Conservation (phyloP, 148 eudicot species). For the Vaccinium corymbosum region DNA sequence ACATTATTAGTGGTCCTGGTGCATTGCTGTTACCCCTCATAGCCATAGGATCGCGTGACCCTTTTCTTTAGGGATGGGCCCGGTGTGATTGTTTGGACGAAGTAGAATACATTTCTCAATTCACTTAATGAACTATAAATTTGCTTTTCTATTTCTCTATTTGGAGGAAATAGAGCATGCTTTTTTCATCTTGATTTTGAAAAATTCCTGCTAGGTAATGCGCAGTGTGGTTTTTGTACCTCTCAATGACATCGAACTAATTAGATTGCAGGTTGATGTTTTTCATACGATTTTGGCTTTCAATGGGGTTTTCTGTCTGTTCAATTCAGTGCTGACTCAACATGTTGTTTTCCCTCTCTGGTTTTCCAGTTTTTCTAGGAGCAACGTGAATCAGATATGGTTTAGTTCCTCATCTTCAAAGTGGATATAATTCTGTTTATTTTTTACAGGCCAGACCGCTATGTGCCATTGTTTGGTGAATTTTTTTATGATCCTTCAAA, state of each 20-base stretch:
- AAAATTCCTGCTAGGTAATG: neutral
- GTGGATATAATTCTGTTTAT: neutral
- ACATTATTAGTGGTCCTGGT: neutral
- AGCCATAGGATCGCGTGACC: neutral
- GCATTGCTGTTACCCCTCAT: neutral
- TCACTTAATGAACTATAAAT: neutral
- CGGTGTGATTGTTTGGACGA: neutral
- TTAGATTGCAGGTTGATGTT: neutral
- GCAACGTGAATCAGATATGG: constrained; percentile 1
- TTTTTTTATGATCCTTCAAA: constrained; percentile 65
- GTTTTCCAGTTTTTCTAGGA: neutral
- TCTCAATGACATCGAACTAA: neutral
- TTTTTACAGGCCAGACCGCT: constrained; percentile 84
- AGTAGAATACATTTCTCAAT: neutral
- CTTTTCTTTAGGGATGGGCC: neutral
- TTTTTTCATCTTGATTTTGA: neutral
- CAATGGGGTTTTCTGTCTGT: neutral
- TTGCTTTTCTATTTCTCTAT: neutral
- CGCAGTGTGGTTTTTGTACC: neutral
- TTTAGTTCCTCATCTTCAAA: neutral
- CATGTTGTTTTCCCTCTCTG: neutral
- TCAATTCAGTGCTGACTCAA: neutral
- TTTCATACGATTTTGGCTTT: neutral
- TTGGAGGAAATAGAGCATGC: neutral
- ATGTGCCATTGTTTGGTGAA: constrained; percentile 84